Base-by-base conservation (phyloP, 2,329 filamentous ascomycete genomes). In the Falciphora oryzae region DNA sequence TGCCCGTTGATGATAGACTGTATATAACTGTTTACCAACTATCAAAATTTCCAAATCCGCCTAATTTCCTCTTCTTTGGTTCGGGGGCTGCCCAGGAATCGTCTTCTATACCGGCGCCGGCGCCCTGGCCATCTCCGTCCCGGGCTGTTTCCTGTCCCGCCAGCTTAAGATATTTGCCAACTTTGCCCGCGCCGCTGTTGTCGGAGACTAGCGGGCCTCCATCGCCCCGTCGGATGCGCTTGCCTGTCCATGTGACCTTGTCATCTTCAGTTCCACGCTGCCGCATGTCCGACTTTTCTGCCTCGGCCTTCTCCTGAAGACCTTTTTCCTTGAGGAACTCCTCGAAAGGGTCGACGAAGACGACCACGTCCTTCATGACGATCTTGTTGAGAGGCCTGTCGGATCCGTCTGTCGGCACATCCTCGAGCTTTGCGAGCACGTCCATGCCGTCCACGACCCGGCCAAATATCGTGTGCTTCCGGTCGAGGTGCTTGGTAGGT, bases 391-490 rank as follows among this genome's bases (percentile, higher is more conserved):
- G 80, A 0, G 95, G 95, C 8, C 89, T 82, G 74, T 93, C 89
- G 25, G 81, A 85, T n/a, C 87, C 86, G 70, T 93, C 92, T 0
- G 89, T 89, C 1, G 90, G 87, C 22, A 89, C 86, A 14, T 85
- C 84, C 77, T 99, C 95, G 78, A 99, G 87, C 65, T 85, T 85
- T 67, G 84, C 82, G 18, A 99, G 80, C 0, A 89, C 85, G 59
- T 90, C 86, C 64, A 88, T 72, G 0, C 90, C 94, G 32, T 90
- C 91, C 1, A 96, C 89, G 0, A 98, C 87, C 53, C 88, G 87
- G 2, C 89, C 95, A 72, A 99, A 99, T 57, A 99, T 91, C n/a
- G 95, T 98, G 77, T 99, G 95, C 73, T 99, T 99, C 66, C 89
- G 85, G 76, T 99, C 92, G 0, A 99, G 84, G 77, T 99, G 95